Conservation (phyloP, 2,329 filamentous ascomycete species). For the Xylariomycetidae sp. region DNA sequence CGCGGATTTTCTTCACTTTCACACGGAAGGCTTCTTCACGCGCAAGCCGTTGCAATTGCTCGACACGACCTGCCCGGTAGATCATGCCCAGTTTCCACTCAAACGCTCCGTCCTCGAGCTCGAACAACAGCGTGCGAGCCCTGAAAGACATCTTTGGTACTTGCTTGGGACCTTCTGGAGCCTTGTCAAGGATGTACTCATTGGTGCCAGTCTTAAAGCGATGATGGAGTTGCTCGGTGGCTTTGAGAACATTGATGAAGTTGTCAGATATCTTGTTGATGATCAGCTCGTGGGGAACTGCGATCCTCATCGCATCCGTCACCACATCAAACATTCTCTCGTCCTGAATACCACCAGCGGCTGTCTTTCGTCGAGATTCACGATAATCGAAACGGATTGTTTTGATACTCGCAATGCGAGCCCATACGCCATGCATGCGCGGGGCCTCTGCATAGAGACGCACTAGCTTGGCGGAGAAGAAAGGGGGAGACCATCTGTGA, state of each 20-base stretch:
- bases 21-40: constrained; percentile 84
- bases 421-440: constrained; percentile 77
- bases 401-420: constrained; percentile 78
- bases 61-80: constrained; percentile 79
- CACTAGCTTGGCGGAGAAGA: constrained; percentile 67
- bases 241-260: constrained; percentile 79
- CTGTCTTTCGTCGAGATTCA: constrained; percentile 64
- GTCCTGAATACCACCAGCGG: constrained; percentile 51
- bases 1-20: constrained; percentile 78
- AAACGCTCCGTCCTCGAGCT: constrained; percentile 92
- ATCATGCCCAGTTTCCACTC: constrained; percentile 97
- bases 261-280: constrained; percentile 93
- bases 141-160: constrained; percentile 82
- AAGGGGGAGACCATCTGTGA: constrained; percentile 83
- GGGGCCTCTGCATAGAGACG: constrained; percentile 87
- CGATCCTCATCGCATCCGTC: constrained; percentile 79
- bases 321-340: constrained; percentile 80
- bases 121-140: constrained; percentile 76
- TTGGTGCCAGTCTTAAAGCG: constrained; percentile 83
- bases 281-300: constrained; percentile 85
- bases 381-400: constrained; percentile 73
- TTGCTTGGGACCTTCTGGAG: constrained; percentile 76
- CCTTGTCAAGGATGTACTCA: constrained; percentile 82
- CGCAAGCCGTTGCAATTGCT: constrained; percentile 84
- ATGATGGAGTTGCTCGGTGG: constrained; percentile 84